Conservation (phyloP, 2,329 filamentous ascomycete genomes). For the Xylaria multiplex region DNA sequence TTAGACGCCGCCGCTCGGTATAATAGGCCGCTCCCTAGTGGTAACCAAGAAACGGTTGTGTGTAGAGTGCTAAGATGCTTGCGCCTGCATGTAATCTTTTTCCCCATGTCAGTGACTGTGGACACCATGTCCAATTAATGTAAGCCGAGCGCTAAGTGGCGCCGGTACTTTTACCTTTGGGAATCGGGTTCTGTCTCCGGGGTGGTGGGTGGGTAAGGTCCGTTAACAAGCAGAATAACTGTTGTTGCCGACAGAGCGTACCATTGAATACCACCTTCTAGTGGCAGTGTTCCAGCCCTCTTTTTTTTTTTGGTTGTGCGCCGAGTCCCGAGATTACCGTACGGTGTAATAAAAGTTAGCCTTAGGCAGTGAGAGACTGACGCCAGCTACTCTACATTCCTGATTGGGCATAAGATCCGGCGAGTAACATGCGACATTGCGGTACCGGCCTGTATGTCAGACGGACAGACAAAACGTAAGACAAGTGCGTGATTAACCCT, state of each 20-base stretch:
- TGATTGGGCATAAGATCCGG: conserved; percentile 10
- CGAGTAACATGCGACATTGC: not conserved
- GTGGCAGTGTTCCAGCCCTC: conserved; percentile 17
- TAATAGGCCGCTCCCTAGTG: not conserved
- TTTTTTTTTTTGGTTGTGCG: too few species aligned
- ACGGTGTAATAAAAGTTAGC: conserved; percentile 1
- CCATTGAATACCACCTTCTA: conserved; percentile 9
- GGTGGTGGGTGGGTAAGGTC: not conserved
- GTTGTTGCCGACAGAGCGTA: conserved; percentile 5
- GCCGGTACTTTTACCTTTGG: conserved; percentile 4
- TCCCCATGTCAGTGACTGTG: conserved; percentile 20
- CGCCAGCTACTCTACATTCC: not conserved
- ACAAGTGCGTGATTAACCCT: too few species aligned
- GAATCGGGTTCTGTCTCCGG: not conserved
- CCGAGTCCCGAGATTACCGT: not conserved
- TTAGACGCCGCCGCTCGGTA: not conserved
- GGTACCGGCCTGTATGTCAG: not conserved
- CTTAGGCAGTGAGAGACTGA: not conserved
- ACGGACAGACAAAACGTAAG: not conserved
- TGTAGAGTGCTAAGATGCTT: not conserved
- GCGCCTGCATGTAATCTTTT: not conserved
- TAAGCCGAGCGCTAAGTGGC: conserved; percentile 22
- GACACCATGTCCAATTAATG: not conserved
- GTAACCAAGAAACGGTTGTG: not conserved
- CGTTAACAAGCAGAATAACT: not conserved